A percentile compares a stretch with the other conserved stretches of the same genome.
These are phyloP conservation scores for Fusarium paranaense DNA, from an alignment of 2,329 filamentous ascomycete species.

Conservation along the genomic window DNA sequence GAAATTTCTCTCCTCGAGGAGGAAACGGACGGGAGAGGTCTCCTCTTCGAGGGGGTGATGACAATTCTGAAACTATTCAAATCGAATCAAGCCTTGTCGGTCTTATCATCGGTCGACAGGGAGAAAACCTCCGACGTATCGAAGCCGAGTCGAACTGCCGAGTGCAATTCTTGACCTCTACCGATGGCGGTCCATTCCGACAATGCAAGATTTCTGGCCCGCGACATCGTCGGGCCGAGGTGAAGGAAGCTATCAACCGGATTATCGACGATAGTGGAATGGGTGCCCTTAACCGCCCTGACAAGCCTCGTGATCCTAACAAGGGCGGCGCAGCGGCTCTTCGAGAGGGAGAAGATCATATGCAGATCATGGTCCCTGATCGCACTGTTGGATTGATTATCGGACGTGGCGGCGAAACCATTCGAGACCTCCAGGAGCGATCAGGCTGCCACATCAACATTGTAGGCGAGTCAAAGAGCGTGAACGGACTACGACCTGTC, in stretches of 20 bases:
- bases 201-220: conserved; percentile 88
- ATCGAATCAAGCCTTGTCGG: conserved; percentile 90
- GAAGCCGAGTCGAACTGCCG: conserved; percentile 85
- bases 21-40: conserved; percentile 69
- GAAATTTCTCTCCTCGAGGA: conserved; percentile 69
- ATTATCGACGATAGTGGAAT: conserved; percentile 83
- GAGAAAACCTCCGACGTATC: conserved; percentile 88
- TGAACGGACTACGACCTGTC: conserved; percentile 89
- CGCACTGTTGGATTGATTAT: conserved; percentile 94
- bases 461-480: conserved; percentile 90
- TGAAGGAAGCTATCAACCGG: conserved; percentile 84
- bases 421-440: conserved; percentile 89
- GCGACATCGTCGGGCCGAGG: conserved; percentile 77
- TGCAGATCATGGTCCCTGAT: conserved; percentile 95
- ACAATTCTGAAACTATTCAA: conserved; percentile 83
- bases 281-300: conserved; percentile 60
- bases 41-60: conserved; percentile 67
- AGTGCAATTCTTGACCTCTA: conserved; percentile 87
- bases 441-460: conserved; percentile 97
- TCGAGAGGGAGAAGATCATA: conserved; percentile 84
- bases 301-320: conserved; percentile 54
- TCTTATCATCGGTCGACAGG: conserved; percentile 89
- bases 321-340: conserved; percentile 61
- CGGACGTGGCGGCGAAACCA: conserved; percentile 92
- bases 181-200: conserved; percentile 78